These are phyloP conservation scores for Talaromyces amestolkiae DNA, from an alignment of 2,329 filamentous ascomycete genomes.

Conservation along the genomic window DNA sequence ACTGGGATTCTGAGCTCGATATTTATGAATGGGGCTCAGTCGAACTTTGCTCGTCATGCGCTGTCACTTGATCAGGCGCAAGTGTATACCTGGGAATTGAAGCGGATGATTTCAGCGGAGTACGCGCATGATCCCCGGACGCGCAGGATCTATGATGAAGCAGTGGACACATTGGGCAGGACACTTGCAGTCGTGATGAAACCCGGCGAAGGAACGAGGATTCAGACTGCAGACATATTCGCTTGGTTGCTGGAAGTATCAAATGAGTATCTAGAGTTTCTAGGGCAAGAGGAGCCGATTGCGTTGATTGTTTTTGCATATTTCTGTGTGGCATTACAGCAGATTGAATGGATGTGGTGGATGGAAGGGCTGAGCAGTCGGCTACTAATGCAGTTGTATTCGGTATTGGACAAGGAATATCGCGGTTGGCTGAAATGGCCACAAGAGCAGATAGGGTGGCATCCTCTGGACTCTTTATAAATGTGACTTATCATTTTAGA, in stretches of 20 bases:
- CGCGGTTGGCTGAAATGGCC: slow-evolving; percentile 27
- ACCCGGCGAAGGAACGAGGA: neutral
- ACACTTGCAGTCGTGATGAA: slow-evolving; percentile 18
- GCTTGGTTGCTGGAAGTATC: slow-evolving; percentile 25
- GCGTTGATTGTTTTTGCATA: slow-evolving; percentile 27
- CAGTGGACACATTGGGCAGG: slow-evolving; percentile 22
- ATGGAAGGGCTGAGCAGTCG: slow-evolving; percentile 25
- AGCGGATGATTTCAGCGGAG: neutral
- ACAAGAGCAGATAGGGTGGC: slow-evolving; percentile 28
- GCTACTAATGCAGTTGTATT: slow-evolving; percentile 24
- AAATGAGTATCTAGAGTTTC: slow-evolving; percentile 23
- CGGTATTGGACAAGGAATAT: slow-evolving; percentile 23
- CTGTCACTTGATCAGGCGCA: slow-evolving; percentile 19
- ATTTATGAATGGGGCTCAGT: slow-evolving; percentile 20
- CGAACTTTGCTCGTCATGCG: slow-evolving; percentile 8
- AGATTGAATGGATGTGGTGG: slow-evolving; percentile 30
- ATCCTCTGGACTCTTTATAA: neutral
- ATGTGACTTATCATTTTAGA: neutral
- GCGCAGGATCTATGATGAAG: slow-evolving; percentile 17
- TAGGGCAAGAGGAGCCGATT: slow-evolving; percentile 21
- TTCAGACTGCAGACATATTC: slow-evolving; percentile 26
- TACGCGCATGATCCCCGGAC: neutral
- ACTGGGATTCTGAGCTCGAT: slow-evolving; percentile 20
- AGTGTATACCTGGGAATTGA: slow-evolving; percentile 5
- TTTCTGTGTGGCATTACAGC: slow-evolving; percentile 24